Evolutionary conservation across 257 asterid genomes (phyloP), one percentile per base, ranked within the genome.

Genomic region (Osmanthus fragrans): DNA sequence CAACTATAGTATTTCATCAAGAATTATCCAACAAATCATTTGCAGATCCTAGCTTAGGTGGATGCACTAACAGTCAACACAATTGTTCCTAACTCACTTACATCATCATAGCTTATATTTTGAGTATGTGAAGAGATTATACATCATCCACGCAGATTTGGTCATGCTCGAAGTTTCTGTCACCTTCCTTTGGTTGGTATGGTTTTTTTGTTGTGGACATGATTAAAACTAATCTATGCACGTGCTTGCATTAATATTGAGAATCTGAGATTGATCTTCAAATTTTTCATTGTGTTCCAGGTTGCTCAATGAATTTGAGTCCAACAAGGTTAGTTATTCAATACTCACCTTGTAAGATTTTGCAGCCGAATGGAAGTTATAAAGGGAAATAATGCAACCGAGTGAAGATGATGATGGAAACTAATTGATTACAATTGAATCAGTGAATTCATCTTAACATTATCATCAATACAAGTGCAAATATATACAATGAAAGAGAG

Each of bases 131-230:
- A 84, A 73, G 92, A 92, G 98, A 83, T 85, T 69, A 40, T 81
- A 42, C 78, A 73, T 74, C 77, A 54, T 71, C 71, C 86, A 10
- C 79, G 85, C 47, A 84, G 88, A 74, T 58, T 74, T 72, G 76
- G 77, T 78, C 86, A 84, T 80, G 90, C 83, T 76, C 91, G 84
- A 27, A 85, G 77, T 77, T 82, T 88, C 42, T 84, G 86, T 45
- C 81, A 84, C 75, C 86, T 85, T 54, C 82, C 87, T 68, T 70
- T 82, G 47, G 88, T 87, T 79, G 97, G 97, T 91, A 86, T 45
- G 54, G 16, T 8, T 66, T 64, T 40, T 60, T 47, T 58, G 40
- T 19, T 66, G 70, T 27, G 32, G 33, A 25, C 49, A 64, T 21
- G 68, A 37, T 49, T 79, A 39, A 21, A 56, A 68, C 23, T 60